These are phyloP conservation scores for Bathelium albidoporum DNA, from an alignment of 495 filamentous ascomycete genomes.

Conservation along the genomic window DNA sequence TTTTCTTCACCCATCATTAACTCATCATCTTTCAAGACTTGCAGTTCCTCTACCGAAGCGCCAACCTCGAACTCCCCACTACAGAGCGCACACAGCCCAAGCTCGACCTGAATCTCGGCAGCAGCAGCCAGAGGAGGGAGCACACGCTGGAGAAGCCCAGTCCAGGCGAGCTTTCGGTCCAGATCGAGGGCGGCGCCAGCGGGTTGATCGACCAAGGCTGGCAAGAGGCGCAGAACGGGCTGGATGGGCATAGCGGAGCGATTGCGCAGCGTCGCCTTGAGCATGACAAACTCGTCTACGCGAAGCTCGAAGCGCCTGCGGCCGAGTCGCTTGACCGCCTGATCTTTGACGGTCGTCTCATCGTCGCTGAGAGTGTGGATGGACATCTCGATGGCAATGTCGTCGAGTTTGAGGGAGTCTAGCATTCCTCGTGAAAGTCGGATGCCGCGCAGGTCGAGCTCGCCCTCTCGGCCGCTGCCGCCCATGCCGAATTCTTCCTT, in stretches of 20 bases:
- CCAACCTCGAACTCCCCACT: slow-evolving; percentile 74
- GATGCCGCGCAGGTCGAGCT: slow-evolving; percentile 63
- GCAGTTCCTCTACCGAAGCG: slow-evolving; percentile 71
- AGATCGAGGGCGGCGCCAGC: slow-evolving; percentile 70
- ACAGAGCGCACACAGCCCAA: slow-evolving; percentile 63
- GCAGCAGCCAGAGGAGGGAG: slow-evolving; percentile 51
- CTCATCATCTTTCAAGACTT: slow-evolving; percentile 19
- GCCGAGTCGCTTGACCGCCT: slow-evolving; percentile 32
- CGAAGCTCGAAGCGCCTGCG: slow-evolving; percentile 46
- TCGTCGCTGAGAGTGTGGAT: slow-evolving; percentile 28
- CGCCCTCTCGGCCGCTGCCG: slow-evolving; percentile 43
- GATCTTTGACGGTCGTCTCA: background rate
- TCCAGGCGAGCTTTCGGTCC: slow-evolving; percentile 72
- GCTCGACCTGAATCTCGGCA: slow-evolving; percentile 42
- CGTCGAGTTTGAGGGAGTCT: slow-evolving; percentile 71
- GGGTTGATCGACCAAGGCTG: slow-evolving; percentile 61
- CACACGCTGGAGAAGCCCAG: slow-evolving; percentile 67
- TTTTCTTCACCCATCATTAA: slow-evolving; percentile 19
- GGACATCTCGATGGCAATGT: slow-evolving; percentile 59
- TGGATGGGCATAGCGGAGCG: slow-evolving; percentile 56
- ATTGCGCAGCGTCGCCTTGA: slow-evolving; percentile 61
- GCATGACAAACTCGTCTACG: slow-evolving; percentile 60
- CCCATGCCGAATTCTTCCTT: slow-evolving; percentile 41
- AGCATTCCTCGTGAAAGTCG: slow-evolving; percentile 70
- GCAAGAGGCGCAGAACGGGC: slow-evolving; percentile 67